Evolutionary conservation across 352 stramenopile genomes (phyloP).

Genomic region (Globisporangium megalacanthum): DNA sequence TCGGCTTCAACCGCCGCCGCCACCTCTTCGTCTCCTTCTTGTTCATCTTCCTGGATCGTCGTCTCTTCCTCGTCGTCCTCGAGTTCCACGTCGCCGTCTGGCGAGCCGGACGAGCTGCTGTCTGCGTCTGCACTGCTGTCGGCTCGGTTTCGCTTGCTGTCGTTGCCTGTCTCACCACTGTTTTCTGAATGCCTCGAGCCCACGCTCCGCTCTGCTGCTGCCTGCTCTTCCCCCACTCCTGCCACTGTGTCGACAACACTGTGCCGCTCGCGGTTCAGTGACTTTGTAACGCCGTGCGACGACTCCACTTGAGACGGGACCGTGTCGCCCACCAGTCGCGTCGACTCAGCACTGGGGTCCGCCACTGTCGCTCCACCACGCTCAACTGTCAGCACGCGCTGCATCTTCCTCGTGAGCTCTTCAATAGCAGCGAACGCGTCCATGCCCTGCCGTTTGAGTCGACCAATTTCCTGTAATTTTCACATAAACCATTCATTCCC

Average conservation of each 20-base stretch:
- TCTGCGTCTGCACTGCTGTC: background rate
- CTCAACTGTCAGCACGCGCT: conserved; percentile 17
- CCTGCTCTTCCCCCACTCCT: background rate
- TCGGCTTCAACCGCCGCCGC: background rate
- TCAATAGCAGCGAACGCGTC: conserved; percentile 84
- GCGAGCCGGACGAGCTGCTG: background rate
- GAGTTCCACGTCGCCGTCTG: background rate
- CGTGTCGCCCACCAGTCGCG: no score
- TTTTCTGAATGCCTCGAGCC: background rate
- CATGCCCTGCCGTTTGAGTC: conserved; percentile 67
- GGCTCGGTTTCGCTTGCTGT: background rate
- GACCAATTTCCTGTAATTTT: conserved; percentile 51
- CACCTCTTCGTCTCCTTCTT: background rate
- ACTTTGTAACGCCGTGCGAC: no score
- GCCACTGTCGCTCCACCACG: no score
- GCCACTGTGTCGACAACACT: no score
- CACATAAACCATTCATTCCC: background rate
- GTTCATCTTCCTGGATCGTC: background rate
- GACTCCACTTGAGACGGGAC: no score
- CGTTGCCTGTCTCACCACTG: background rate
- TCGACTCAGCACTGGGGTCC: no score
- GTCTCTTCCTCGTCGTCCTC: conserved; percentile 10
- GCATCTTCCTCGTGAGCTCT: conserved; percentile 81
- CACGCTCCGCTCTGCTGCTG: background rate
- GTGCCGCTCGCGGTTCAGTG: no score